Base-by-base conservation (phyloP, 371 early-diverging fungal species). In the Mortierella sp. region DNA sequence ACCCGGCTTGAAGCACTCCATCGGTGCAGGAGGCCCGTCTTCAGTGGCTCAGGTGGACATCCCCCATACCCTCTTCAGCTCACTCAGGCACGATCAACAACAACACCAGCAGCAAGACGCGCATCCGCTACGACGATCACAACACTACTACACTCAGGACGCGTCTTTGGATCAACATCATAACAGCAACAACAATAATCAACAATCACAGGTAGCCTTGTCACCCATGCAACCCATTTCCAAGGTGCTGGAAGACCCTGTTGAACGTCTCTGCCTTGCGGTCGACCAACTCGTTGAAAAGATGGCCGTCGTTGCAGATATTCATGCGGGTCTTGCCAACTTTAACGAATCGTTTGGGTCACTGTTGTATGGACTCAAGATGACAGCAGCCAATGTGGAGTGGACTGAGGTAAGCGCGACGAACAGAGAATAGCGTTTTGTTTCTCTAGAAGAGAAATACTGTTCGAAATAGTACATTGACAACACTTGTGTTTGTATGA, bases 271-370 rank as follows among this genome's bases (percentile, higher is more conserved):
- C 24, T 78, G 65, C 9, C 38, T 70, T 8, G 80, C 80, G 0
- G 80, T 83, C n/a, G 80, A 83, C 45, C 80, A 83, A 13, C 74
- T 87, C 1, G 87, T 83, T 2, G 87, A 87, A 19, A 87, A 82
- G 72, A 80, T 87, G 78, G 75, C 80, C 6, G 75, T 75, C 47
- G 87, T 87, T 4, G 80, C 83, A 0, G 83, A 82, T 31, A 87
- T 87, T 31, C 83, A 87, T 58, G 74, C 77, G 21, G 79, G 80
- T 3, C 76, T 87, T 13, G 87, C 87, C 13, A 73, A 78, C 38
- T 87, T 87, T 60, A 87, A 87, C 55, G 87, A 87, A 31, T 80
- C 87, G 26, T 87, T 87, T 80, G 87, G 87, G 8, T 78, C 87
- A 34, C 75, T 87, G 47, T 77, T 87, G 34, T 87, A 82, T 58